Evolutionary conservation across 371 early-diverging fungal genomes (phyloP).

Genomic region (Actinomortierella wolfii): DNA sequence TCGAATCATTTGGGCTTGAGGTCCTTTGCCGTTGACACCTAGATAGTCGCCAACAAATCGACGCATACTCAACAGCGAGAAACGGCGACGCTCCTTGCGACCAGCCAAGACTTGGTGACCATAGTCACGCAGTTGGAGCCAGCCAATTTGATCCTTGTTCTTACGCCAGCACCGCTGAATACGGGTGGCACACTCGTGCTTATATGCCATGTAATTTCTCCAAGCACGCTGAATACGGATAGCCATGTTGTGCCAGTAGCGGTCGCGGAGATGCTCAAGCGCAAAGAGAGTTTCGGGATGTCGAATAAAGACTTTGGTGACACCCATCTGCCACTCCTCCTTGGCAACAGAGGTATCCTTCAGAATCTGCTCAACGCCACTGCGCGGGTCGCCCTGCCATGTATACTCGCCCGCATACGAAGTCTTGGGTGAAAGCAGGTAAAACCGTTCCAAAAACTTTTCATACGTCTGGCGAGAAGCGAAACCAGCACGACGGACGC

Average conservation of each 20-base stretch:
- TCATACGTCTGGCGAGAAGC: conserved; percentile 92
- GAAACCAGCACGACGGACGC: conserved; percentile 96
- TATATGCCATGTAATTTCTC: conserved; percentile 78
- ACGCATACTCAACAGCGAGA: conserved; percentile 83
- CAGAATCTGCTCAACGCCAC: conserved; percentile 78
- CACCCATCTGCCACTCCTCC: conserved; percentile 96
- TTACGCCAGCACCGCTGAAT: conserved; percentile 87
- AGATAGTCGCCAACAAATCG: conserved; percentile 94
- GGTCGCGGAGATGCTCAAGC: conserved; percentile 90
- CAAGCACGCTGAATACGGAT: conserved; percentile 93
- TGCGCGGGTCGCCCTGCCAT: conserved; percentile 84
- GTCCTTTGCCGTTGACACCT: conserved; percentile 67
- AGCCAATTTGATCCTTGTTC: conserved; percentile 90
- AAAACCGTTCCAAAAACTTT: conserved; percentile 86
- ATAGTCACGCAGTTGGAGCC: conserved; percentile 90
- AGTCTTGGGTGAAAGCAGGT: conserved; percentile 75
- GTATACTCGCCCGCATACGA: conserved; percentile 87
- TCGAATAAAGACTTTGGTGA: conserved; percentile 93
- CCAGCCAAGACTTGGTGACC: conserved; percentile 89
- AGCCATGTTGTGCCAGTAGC: conserved; percentile 97
- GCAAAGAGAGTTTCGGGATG: conserved; percentile 95
- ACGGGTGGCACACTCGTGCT: conserved; percentile 71
- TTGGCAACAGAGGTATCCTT: conserved; percentile 82
- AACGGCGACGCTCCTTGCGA: conserved; percentile 91
- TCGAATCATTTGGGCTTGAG: conserved; percentile 69